Evolutionary conservation across 78 protist species (phyloP).

Genomic region (Cyanophora paradoxa): DNA sequence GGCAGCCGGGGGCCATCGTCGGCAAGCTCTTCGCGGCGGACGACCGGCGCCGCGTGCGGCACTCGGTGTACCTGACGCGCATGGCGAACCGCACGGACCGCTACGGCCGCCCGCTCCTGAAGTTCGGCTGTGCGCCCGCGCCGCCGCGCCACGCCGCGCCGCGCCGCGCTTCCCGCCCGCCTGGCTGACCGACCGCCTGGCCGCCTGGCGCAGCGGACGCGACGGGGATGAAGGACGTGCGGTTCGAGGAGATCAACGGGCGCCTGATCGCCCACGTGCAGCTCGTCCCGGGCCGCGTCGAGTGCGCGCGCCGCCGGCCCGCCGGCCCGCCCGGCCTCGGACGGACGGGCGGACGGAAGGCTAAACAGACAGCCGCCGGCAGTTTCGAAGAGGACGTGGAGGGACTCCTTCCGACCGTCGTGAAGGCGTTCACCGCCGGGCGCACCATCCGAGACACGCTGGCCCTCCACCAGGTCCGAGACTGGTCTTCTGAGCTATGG

Average conservation of each 20-base stretch:
- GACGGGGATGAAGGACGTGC: background rate
- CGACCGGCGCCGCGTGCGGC: background rate
- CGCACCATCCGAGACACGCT: background rate
- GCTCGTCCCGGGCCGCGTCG: background rate
- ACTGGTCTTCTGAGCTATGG: too few relatives aligned
- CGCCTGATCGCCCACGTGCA: background rate
- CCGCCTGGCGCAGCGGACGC: too few relatives aligned
- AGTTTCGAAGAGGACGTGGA: too few relatives aligned
- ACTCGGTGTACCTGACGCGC: background rate
- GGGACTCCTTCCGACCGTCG: constrained; percentile 14
- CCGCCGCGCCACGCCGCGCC: too few relatives aligned
- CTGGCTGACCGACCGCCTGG: too few relatives aligned
- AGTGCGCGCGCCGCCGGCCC: background rate
- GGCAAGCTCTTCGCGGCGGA: constrained; percentile 13
- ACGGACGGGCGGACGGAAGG: too few relatives aligned
- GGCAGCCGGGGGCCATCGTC: background rate
- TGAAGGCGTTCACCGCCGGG: background rate
- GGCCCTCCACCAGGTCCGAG: background rate
- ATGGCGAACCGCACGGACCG: background rate
- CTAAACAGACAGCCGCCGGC: too few relatives aligned
- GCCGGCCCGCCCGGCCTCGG: too few relatives aligned
- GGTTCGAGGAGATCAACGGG: background rate
- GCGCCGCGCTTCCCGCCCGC: too few relatives aligned
- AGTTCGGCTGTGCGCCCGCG: too few relatives aligned
- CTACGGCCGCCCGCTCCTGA: background rate